Base-by-base conservation (phyloP, 2,329 filamentous ascomycete species). In the Gnomoniopsis smithogilvyi region DNA sequence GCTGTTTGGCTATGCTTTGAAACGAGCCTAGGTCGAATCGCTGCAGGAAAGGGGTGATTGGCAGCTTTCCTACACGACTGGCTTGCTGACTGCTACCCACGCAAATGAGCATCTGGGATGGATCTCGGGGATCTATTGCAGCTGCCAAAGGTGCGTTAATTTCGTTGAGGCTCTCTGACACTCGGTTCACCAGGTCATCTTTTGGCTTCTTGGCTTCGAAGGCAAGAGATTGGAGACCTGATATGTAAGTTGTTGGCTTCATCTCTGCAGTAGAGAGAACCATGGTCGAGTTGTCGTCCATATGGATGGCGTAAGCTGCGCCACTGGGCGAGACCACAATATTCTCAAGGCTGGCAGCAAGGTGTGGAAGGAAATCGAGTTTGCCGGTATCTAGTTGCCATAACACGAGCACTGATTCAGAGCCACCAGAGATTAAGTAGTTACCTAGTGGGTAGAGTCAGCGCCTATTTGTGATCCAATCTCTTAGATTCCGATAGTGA, bases 261-360 rank as follows among this genome's bases (percentile, higher is more conserved):
- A 98, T 80, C 72, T 98, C 93, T 14, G 91, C 86, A 3, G 95
- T 97, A 2, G 94, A 96, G 17, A 99, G 73, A 7, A 97, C 80
- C 82, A 98, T 94, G 56, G 89, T 80, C 1, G 92, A 96, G 73
- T 99, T 99, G 72, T 98, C 94, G 30, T 92, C 91, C 53, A 98
- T 80, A 65, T 92, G 90, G 24, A 98, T 72, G 4, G 87, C 89
- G 68, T 98, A 99, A 0, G 90, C 88, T 43, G 91, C 84, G 6
- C 95, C 94, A 19, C 78, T 80, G 0, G 88, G 82, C 17, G 93
- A 97, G 36, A 99, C 84, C 4, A 90, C 87, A 47, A 99, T 83
- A 66, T 90, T 92, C 70, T 95, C 89, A 38, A 99, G 90, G 26
- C 87, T 86, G 6, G 92, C 90, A 24, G 90, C 89, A 59, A 99